These are phyloP conservation scores for Pseudogymnoascus pannorum DNA, from an alignment of 2,329 filamentous ascomycete genomes.

Conservation along the genomic window DNA sequence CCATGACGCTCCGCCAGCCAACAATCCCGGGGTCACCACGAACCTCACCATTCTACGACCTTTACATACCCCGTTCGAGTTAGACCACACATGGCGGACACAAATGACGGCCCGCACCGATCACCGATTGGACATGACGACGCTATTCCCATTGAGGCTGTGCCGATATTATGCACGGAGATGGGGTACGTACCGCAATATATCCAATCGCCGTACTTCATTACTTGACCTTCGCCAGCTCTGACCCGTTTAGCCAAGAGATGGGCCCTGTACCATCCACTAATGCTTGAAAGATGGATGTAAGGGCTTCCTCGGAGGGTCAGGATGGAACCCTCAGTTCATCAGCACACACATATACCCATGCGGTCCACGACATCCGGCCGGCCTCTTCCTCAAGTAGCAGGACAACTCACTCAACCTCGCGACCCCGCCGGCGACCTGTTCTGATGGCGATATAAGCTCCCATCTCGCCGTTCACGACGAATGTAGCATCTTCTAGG, in stretches of 20 bases:
- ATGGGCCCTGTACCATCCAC: neutral
- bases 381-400: neutral
- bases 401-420: neutral
- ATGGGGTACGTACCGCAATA: neutral
- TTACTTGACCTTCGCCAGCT: neutral
- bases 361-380: neutral
- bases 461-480: neutral
- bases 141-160: constrained; percentile 3
- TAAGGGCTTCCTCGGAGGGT: neutral
- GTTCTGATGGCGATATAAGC: neutral
- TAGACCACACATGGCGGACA: constrained; percentile 1
- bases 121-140: neutral
- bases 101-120: constrained; percentile 4
- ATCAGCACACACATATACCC: neutral
- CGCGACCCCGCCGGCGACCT: neutral
- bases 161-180: neutral
- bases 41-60: neutral
- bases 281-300: neutral
- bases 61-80: neutral
- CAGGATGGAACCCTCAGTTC: neutral
- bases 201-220: neutral
- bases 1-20: neutral
- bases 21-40: neutral
- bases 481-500: constrained; percentile 6
- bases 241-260: neutral